Percentiles rank a stretch among this genome's conserved stretches.
Conservation (phyloP, 1,284 basidiomycete species). For the Chalciporus sp. region DNA sequence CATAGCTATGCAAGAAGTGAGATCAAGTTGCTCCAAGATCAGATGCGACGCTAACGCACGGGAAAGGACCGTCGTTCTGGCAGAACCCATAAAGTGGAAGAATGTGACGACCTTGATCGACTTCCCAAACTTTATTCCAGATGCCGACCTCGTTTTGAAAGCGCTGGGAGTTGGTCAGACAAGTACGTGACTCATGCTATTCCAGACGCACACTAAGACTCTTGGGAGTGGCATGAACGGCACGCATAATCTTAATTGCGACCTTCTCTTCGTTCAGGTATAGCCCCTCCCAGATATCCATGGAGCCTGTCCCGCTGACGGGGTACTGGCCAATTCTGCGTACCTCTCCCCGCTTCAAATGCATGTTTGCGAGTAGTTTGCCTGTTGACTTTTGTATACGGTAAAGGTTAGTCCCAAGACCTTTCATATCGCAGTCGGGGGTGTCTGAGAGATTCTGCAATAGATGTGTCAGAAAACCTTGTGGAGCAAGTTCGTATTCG, state of each 20-base stretch:
- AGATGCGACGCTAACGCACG: conserved; percentile 35
- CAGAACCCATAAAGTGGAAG: conserved; percentile 60
- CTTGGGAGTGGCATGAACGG: conserved; percentile 47
- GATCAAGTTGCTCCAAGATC: background rate
- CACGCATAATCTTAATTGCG: conserved; percentile 55
- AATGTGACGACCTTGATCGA: conserved; percentile 51
- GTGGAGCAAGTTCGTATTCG: background rate
- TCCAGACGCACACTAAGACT: conserved; percentile 40
- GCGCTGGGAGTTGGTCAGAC: conserved; percentile 37
- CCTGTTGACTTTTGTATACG: conserved; percentile 45
- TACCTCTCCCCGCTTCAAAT: conserved; percentile 54
- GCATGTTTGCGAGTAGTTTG: conserved; percentile 48
- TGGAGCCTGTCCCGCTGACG: conserved; percentile 49
- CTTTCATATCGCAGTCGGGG: conserved; percentile 40
- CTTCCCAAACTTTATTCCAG: conserved; percentile 56
- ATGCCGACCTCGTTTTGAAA: conserved; percentile 56
- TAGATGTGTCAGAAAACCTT: background rate
- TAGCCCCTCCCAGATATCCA: conserved; percentile 55
- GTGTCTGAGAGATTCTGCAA: conserved; percentile 31
- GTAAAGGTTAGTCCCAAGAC: conserved; percentile 51
- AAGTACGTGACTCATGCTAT: background rate
- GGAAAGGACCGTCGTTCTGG: conserved; percentile 54
- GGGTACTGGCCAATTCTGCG: conserved; percentile 48
- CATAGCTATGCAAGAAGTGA: conserved; percentile 39
- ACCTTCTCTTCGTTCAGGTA: conserved; percentile 57